Evolutionary conservation across 2,329 filamentous ascomycete species (phyloP), one percentile per base, ranked within the genome.

Genomic region (Aspergillus caelatus): DNA sequence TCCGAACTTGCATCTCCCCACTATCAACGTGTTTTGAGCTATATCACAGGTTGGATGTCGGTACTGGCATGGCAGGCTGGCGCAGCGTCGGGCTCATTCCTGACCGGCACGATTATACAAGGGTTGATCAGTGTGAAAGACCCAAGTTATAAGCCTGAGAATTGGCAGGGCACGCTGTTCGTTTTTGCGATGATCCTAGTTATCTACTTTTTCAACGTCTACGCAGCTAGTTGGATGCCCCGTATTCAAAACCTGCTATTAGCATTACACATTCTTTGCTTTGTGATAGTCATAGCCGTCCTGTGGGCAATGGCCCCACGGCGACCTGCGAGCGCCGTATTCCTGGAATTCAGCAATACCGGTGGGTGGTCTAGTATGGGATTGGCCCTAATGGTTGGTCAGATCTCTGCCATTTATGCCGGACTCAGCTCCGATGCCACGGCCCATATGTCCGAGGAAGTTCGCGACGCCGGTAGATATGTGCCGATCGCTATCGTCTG

Each of bases 21-120:
- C 50, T 78, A 80, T 58, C 84, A 87, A 66, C 85, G 83, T 61
- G 80, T 83, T 41, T 74, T 87, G 1, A 86, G 83, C 64, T 89
- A 88, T 68, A 71, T 84, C 19, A 81, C 82, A 52, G 79, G 83
- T 4, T 85, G 83, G 83, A 81, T 84, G 73, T 80, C 79, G 0
- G 80, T 81, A 1, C 68, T 85, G 4, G 80, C 78, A 11, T 85
- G 82, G 82, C 83, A 84, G 67, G 80, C 82, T 11, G 82, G 81
- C 16, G 79, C 78, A 30, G 82, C 83, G 12, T 80, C 79, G 4
- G 82, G 81, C 2, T 78, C 79, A 0, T 84, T 82, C 66, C 75
- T 84, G 10, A 80, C 80, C 0, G 82, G 81, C 7, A 83, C 80
- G 0, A 69, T 84, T 48, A 82, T 84, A 43, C 81, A 84, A 61